Percentiles rank a stretch among this genome's conserved stretches.
These are phyloP conservation scores for Neophaeococcomyces mojaviensis DNA, from an alignment of 2,329 filamentous ascomycete species.

Conservation along the genomic window DNA sequence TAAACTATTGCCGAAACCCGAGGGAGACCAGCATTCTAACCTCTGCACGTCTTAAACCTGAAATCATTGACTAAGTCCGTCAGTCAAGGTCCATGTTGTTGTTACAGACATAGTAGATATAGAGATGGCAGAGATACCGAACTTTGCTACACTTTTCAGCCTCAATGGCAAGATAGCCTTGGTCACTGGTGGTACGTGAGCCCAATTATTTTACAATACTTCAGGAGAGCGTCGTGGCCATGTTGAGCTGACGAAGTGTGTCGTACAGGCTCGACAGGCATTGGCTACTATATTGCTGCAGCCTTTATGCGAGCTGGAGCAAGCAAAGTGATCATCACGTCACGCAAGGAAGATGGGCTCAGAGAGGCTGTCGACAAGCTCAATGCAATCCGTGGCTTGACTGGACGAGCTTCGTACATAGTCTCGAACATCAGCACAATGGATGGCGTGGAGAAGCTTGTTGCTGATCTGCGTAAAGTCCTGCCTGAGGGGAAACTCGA, in stretches of 20 bases:
- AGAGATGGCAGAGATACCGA: not conserved
- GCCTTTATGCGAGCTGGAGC: constrained; percentile 13
- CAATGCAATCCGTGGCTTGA: constrained; percentile 13
- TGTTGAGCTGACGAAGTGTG: no score
- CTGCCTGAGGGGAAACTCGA: constrained; percentile 7
- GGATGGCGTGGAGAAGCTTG: constrained; percentile 12
- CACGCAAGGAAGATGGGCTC: constrained; percentile 12
- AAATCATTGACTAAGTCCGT: no score
- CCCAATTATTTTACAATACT: not conserved
- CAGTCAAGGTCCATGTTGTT: no score
- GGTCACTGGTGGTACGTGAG: constrained; percentile 16
- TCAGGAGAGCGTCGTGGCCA: no score
- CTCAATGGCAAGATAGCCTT: constrained; percentile 16
- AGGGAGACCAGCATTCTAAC: no score
- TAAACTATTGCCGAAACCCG: no score
- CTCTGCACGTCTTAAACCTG: no score
- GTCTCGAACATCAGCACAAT: constrained; percentile 13
- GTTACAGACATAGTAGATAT: no score
- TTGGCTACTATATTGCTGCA: constrained; percentile 14
- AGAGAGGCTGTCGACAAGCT: constrained; percentile 6
- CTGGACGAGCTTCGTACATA: constrained; percentile 10
- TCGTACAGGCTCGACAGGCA: not conserved
- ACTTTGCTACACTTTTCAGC: constrained; percentile 11
- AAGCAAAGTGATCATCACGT: constrained; percentile 13
- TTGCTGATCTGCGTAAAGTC: constrained; percentile 10